Base-by-base conservation (phyloP, 768 basidiomycete genomes). In the Russula griseocarnosa region DNA sequence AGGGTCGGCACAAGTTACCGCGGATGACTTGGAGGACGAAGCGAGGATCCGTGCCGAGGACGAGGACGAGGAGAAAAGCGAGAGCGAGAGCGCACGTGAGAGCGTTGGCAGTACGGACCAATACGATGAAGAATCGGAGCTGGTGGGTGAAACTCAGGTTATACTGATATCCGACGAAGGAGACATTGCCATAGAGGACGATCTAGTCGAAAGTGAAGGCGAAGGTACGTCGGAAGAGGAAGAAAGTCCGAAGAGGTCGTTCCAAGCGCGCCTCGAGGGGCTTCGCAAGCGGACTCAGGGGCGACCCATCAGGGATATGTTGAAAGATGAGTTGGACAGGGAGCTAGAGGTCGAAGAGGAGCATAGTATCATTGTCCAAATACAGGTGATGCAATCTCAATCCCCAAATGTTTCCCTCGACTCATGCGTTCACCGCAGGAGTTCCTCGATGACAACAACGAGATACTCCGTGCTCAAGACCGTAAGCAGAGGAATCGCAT, bases 11-110 rank as follows among this genome's bases (percentile, higher is more conserved):
- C 79, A 80, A 65, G 73, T 81, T 52, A 86, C 85, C n/a, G 83
- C 85, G 74, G 87, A 85, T 69, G 89, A 92, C 73, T 69, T 90
- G 24, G 80, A 76, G 52, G 86, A 87, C 71, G 79, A 75, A 58
- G 78, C 77, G 61, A 73, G 72, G 66, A 81, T 86, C 71, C 71
- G 67, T 57, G 62, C 44, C 46, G 84, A 86, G 67, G 84, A 86
- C 61, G 81, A 79, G 30, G 76, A 78, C 1, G 75, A 70, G 0
- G 71, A 67, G 56, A 72, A 69, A 20, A 51, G 65, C 53, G 26
- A 36, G 13, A 70, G 70, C 70, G 36, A 63, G 78, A 36, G 66
- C 83, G 63, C 74, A 81, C n/a, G 78, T 65, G 3, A 76, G 76
- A 64, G 28, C 24, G 40, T 36, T 18, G 56, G 32, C 34, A 64